Evolutionary conservation across 768 basidiomycete species (phyloP).

Genomic region (Crepidotus variabilis): DNA sequence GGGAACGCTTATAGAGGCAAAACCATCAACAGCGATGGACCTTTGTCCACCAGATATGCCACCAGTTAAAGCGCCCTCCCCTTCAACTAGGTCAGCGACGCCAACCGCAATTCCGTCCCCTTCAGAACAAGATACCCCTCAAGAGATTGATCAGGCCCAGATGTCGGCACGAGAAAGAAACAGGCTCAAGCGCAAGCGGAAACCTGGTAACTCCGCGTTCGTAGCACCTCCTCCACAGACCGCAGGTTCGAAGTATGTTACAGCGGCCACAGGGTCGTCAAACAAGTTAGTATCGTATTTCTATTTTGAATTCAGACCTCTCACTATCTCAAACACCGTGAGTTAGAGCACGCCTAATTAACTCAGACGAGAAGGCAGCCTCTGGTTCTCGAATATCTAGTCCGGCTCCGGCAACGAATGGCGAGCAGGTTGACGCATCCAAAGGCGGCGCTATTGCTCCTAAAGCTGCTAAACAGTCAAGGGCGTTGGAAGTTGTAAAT

Average conservation of each 20-base stretch:
- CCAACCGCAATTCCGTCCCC: conserved; percentile 54
- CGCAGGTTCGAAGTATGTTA: conserved; percentile 56
- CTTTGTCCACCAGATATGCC: conserved; percentile 32
- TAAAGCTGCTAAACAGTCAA: conserved; percentile 72
- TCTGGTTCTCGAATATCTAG: conserved; percentile 56
- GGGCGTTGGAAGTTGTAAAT: conserved; percentile 68
- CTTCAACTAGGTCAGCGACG: conserved; percentile 40
- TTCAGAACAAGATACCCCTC: conserved; percentile 32
- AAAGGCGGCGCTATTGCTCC: conserved; percentile 85
- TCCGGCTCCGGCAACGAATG: conserved; percentile 40
- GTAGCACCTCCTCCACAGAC: conserved; percentile 69
- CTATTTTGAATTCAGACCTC: not conserved
- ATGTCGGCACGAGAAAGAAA: conserved; percentile 93
- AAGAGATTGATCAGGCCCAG: conserved; percentile 46
- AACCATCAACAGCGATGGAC: conserved; percentile 30
- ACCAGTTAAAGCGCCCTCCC: conserved; percentile 35
- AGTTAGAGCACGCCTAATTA: conserved; percentile 69
- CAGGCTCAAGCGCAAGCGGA: conserved; percentile 92
- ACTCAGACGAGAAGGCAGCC: conserved; percentile 50
- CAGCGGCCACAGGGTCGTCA: conserved; percentile 52
- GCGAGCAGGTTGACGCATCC: conserved; percentile 74
- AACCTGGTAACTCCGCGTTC: conserved; percentile 79
- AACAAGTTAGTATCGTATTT: conserved; percentile 44
- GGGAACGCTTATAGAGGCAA: conserved; percentile 35
- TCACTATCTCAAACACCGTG: not conserved